Evolutionary conservation across 306 rosid genomes (phyloP).

Genomic region (Aeschynomene evenia): DNA sequence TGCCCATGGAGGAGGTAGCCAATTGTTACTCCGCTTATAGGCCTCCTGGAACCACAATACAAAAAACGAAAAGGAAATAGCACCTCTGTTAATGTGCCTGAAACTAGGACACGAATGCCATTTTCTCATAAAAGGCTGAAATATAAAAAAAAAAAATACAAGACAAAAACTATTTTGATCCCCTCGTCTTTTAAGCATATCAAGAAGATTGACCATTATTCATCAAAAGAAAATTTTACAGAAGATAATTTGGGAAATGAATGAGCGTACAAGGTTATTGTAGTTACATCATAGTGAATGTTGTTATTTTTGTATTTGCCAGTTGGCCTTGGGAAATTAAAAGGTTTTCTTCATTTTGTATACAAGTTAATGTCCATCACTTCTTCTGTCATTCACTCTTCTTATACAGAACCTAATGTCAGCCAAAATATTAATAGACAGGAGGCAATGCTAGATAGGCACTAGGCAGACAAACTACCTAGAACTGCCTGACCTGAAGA

Average conservation of each 20-base stretch:
- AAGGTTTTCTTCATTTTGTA: background rate
- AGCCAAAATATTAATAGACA: constrained; percentile 4
- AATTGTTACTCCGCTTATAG: constrained; percentile 65
- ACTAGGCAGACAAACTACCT: background rate
- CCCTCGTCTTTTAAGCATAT: no score
- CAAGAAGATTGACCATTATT: background rate
- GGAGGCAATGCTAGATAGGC: background rate
- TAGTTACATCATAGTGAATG: background rate
- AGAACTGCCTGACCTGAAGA: background rate
- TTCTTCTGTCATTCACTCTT: background rate
- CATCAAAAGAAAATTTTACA: background rate
- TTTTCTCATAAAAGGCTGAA: constrained; percentile 3
- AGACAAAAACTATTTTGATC: no score
- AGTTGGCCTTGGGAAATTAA: background rate
- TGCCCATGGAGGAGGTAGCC: constrained; percentile 98
- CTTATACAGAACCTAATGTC: background rate
- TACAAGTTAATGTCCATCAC: background rate
- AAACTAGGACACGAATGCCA: background rate
- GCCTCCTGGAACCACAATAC: constrained; percentile 69
- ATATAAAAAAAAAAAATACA: background rate
- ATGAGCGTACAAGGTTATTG: background rate
- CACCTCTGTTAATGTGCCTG: constrained; percentile 2
- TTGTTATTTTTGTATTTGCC: background rate
- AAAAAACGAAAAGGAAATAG: background rate
- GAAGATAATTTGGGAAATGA: no score